Percentiles rank a stretch among this genome's conserved stretches.
Conservation (phyloP, 1,284 basidiomycete genomes). For the Pyrrhoderma lamaoense region DNA sequence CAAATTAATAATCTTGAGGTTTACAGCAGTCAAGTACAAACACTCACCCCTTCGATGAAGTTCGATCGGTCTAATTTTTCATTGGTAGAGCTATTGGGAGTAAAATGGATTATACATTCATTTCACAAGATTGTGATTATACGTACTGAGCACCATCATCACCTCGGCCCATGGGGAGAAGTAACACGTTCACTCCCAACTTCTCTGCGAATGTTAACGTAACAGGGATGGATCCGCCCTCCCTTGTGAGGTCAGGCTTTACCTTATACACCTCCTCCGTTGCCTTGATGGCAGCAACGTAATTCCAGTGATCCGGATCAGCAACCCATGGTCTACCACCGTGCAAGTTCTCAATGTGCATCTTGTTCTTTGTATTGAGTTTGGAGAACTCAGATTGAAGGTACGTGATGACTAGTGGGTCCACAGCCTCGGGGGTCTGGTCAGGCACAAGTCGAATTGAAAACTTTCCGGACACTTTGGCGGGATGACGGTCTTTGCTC, state of each 20-base stretch:
- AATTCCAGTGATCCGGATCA: conserved; percentile 89
- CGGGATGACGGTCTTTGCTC: conserved; percentile 95
- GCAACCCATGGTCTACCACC: conserved; percentile 90
- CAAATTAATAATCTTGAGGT: conserved; percentile 2
- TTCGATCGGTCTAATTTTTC: conserved; percentile 94
- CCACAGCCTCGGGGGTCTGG: conserved; percentile 72
- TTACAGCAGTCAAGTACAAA: background rate
- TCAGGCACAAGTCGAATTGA: conserved; percentile 90
- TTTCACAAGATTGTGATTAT: conserved; percentile 3
- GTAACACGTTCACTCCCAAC: conserved; percentile 72
- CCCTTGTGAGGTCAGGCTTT: conserved; percentile 84
- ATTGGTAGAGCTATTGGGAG: conserved; percentile 68
- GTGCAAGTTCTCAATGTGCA: conserved; percentile 62
- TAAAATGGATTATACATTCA: background rate
- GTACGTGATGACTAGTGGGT: conserved; percentile 67
- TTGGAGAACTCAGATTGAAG: conserved; percentile 77
- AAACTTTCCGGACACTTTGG: conserved; percentile 88
- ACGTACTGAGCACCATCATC: conserved; percentile 90
- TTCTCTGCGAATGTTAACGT: conserved; percentile 93
- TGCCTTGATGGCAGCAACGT: conserved; percentile 83
- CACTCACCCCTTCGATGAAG: conserved; percentile 81
- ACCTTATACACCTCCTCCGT: conserved; percentile 75
- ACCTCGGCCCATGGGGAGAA: conserved; percentile 89
- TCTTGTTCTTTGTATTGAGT: conserved; percentile 76
- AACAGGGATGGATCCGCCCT: conserved; percentile 95